Evolutionary conservation across 768 basidiomycete species (phyloP).

Genomic region (Infundibulicybe gibba): DNA sequence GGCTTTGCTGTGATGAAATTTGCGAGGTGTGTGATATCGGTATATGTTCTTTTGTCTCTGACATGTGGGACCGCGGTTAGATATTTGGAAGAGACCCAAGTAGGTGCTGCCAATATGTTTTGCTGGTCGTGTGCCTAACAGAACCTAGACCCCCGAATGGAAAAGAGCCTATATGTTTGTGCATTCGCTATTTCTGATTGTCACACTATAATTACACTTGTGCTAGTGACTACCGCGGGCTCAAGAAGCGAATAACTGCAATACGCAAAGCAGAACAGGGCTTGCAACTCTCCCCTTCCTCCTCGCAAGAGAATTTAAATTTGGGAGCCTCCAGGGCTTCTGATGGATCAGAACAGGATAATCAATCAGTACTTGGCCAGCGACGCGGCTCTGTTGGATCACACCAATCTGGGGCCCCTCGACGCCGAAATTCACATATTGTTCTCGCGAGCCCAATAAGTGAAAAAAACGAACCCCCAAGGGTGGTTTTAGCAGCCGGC

Average conservation of each 20-base stretch:
- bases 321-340: constrained; percentile 6
- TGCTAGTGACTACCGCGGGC: constrained; percentile 63
- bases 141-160: constrained; percentile 67
- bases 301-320: too few relatives aligned
- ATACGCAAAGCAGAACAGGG: constrained; percentile 40
- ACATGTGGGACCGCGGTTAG: background rate
- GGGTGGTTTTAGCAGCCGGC: too few relatives aligned
- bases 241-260: constrained; percentile 63
- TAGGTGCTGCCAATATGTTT: background rate
- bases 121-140: constrained; percentile 1
- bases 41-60: background rate
- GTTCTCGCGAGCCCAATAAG: background rate
- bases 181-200: constrained; percentile 1
- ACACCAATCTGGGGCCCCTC: too few relatives aligned
- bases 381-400: background rate
- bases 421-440: background rate
- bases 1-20: background rate
- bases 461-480: too few relatives aligned
- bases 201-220: constrained; percentile 1
- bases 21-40: background rate
- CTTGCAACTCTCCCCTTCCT: too few relatives aligned
- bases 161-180: constrained; percentile 63
- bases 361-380: background rate
- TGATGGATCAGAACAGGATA: constrained; percentile 5
- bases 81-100: background rate